Evolutionary conservation across 2,329 filamentous ascomycete species (phyloP), one percentile per base, ranked within the genome.

Genomic region (Sporothrix humicola): DNA sequence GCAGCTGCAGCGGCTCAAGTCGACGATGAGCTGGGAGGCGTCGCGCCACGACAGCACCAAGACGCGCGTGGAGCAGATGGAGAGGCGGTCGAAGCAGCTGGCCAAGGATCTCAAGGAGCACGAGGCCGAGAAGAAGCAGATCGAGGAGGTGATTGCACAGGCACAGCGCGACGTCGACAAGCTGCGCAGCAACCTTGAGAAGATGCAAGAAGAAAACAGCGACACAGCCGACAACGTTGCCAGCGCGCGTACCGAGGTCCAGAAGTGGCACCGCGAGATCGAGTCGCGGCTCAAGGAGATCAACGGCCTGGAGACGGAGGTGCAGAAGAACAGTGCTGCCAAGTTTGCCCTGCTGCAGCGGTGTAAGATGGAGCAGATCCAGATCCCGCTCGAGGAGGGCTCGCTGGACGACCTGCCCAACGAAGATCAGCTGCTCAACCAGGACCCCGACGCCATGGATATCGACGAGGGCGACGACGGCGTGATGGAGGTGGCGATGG

Each of bases 301-400:
- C 73, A 90, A 89, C 73, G 88, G 87, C 6, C 84, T 97, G n/a
- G 95, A 98, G 81, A 91, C 92, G 1, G 92, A 94, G 75, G 90
- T 97, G 69, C 94, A 97, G 81, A 93, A 92, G 78, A 94, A 94
- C 79, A 93, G 92, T 74, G 91, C 94, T 0, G 90, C 89, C 78
- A 93, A 96, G 80, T 97, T 97, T 80, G 91, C 91, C 61, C 84
- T 97, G 65, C 87, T 99, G 71, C 90, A 94, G 79, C 90, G 93
- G 75, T 98, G 95, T 85, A 95, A 97, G 80, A 90, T 99, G 65
- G 95, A 98, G 80, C 95, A 98, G 79, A 93, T 98, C 77, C 90
- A 92, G 76, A 88, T 99, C 74, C 96, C 96, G 1, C 86, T 99
- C 26, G 84, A 87, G 1, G 85, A 90, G 73, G 91, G 91, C 31